phyloP scores from a whole-genome alignment of 805 yeast genomes.

The Candida methanosorbosa region DNA sequence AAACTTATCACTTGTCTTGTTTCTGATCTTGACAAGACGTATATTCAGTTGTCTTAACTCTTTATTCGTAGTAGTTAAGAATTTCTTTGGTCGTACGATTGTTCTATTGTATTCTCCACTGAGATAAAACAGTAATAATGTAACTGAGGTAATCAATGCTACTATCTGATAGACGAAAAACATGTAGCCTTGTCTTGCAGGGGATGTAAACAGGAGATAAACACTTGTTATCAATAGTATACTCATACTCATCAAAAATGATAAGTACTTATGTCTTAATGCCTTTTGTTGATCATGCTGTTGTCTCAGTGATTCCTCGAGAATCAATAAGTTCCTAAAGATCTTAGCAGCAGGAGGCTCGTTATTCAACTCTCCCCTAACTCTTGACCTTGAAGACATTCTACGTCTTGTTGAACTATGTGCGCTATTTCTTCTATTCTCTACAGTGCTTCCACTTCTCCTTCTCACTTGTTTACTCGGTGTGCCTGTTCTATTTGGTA shows the following conservation, averaged over 20 bases:
- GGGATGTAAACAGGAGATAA: constrained; percentile 24
- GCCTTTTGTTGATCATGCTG: constrained; percentile 70
- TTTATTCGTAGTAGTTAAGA: constrained; percentile 75
- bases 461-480: constrained; percentile 1
- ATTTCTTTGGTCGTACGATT: constrained; percentile 71
- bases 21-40: constrained; percentile 56
- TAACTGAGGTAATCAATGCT: constrained; percentile 53
- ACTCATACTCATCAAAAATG: constrained; percentile 38
- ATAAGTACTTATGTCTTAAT: constrained; percentile 52
- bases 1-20: constrained; percentile 11
- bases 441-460: background rate
- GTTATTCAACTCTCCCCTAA: background rate
- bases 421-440: background rate
- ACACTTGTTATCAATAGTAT: constrained; percentile 27
- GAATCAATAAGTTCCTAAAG: constrained; percentile 69
- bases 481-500: constrained; percentile 10
- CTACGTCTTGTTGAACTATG: constrained; percentile 4
- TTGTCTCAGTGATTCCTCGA: constrained; percentile 78
- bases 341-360: constrained; percentile 56
- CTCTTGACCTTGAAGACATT: constrained; percentile 2
- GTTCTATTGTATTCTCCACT: constrained; percentile 89
- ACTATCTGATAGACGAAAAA: constrained; percentile 41
- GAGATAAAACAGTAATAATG: constrained; percentile 68
- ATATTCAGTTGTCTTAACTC: constrained; percentile 81
- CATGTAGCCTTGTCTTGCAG: constrained; percentile 17